A percentile compares a stretch with the other conserved stretches of the same genome.
phyloP scores from a whole-genome alignment of 345 rosid species.

The Bruguiera parviflora region DNA sequence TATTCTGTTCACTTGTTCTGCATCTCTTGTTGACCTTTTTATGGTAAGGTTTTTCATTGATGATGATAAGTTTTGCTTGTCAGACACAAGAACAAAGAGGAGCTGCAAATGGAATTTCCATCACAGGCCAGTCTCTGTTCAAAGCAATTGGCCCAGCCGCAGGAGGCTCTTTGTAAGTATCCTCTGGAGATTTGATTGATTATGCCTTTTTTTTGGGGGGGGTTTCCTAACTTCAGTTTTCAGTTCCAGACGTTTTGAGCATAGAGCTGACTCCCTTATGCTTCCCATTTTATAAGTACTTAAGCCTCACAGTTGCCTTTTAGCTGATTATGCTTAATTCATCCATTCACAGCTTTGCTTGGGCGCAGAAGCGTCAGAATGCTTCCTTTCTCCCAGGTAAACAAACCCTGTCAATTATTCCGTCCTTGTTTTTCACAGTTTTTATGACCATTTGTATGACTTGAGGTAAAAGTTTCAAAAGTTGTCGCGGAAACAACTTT shows the following conservation, averaged over 20 bases:
- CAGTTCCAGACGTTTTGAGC: neutral
- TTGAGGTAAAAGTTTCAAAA: too few relatives aligned
- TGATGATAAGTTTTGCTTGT: neutral
- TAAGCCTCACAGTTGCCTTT: neutral
- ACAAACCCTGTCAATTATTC: neutral
- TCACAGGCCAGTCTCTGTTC: constrained; percentile 51
- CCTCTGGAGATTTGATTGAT: neutral
- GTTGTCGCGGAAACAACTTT: too few relatives aligned
- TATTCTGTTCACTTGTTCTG: neutral
- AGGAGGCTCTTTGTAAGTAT: constrained; percentile 46
- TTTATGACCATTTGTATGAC: too few relatives aligned
- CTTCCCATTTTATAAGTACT: neutral
- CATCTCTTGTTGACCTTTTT: neutral
- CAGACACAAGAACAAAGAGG: constrained; percentile 52
- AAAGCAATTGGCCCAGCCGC: constrained; percentile 56
- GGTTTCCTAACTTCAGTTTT: neutral
- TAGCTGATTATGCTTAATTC: neutral
- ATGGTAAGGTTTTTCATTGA: neutral
- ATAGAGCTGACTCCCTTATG: too few relatives aligned
- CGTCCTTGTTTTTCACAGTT: too few relatives aligned
- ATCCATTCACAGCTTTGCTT: constrained; percentile 41
- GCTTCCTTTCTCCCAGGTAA: constrained; percentile 46
- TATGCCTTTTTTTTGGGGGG: neutral
- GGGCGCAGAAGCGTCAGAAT: constrained; percentile 44
- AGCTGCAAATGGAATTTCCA: constrained; percentile 51